Evolutionary conservation across 495 filamentous ascomycete species (phyloP).

Genomic region (Cercophora newfieldiana): DNA sequence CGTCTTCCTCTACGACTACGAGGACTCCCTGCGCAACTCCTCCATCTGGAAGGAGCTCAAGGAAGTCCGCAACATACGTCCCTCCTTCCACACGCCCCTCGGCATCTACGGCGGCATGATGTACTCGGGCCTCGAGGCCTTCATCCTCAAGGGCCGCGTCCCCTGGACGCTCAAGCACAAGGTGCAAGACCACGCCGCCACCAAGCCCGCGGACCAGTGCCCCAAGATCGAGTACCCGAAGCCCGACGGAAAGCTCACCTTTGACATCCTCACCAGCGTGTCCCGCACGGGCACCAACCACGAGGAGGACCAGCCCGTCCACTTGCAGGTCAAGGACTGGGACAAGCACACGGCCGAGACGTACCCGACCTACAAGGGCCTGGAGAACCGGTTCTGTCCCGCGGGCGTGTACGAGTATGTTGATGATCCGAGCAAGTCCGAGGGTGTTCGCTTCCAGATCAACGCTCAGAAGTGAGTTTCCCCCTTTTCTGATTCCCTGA

Average conservation of each 20-base stretch:
- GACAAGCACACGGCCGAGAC: conserved; percentile 78
- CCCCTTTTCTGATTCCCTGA: conserved; percentile 2
- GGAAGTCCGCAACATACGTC: conserved; percentile 95
- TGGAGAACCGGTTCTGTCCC: conserved; percentile 99
- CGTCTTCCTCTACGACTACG: conserved; percentile 93
- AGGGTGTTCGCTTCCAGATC: conserved; percentile 94
- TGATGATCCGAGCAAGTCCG: conserved; percentile 77
- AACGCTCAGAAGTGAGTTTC: conserved; percentile 90
- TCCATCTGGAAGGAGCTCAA: conserved; percentile 92
- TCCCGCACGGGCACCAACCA: conserved; percentile 96
- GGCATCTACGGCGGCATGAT: conserved; percentile 85
- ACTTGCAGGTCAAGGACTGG: conserved; percentile 93
- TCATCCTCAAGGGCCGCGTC: conserved; percentile 74
- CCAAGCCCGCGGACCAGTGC: conserved; percentile 75
- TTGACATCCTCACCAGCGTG: conserved; percentile 94
- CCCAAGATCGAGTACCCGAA: conserved; percentile 94
- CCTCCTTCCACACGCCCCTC: conserved; percentile 82
- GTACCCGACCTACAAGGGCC: conserved; percentile 84
- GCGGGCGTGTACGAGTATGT: conserved; percentile 98
- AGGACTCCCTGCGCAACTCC: conserved; percentile 82
- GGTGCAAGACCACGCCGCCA: conserved; percentile 69
- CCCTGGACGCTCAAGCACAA: conserved; percentile 96
- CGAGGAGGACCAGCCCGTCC: conserved; percentile 97
- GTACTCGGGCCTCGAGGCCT: conserved; percentile 94
- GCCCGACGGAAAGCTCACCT: conserved; percentile 88